These are phyloP conservation scores for Trichoderma citrinoviride DNA, from an alignment of 2,329 filamentous ascomycete species.

Conservation along the genomic window DNA sequence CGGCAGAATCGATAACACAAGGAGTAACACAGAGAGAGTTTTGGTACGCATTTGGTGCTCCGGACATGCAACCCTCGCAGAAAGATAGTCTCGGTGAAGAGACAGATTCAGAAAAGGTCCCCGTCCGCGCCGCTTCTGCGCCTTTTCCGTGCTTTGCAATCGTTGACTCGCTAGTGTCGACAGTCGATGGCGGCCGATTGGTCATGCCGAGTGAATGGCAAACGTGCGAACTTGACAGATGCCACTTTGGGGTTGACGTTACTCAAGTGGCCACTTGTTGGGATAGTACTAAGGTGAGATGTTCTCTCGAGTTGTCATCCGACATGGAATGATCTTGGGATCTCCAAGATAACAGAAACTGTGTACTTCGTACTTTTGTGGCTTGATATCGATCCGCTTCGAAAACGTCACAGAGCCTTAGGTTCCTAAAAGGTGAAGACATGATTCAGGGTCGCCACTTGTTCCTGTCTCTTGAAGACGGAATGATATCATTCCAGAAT, in stretches of 20 bases:
- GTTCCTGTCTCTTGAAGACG: too few relatives aligned
- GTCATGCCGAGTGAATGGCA: neutral
- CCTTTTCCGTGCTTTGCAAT: neutral
- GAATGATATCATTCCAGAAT: neutral
- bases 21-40: too few relatives aligned
- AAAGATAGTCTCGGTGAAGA: conserved; percentile 18
- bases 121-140: neutral
- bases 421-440: too few relatives aligned
- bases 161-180: conserved; percentile 5
- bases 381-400: too few relatives aligned
- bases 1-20: neutral
- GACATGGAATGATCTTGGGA: too few relatives aligned
- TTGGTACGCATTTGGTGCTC: neutral
- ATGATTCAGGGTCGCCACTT: too few relatives aligned
- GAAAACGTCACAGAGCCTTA: too few relatives aligned
- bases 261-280: neutral
- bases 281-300: too few relatives aligned
- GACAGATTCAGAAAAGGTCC: conserved; percentile 5
- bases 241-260: neutral
- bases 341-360: too few relatives aligned
- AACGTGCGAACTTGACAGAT: neutral
- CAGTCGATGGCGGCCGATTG: neutral
- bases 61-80: neutral
- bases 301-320: too few relatives aligned
- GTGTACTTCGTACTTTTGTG: too few relatives aligned